Conservation (phyloP, 257 asterid species). For the Solanum chilense region DNA sequence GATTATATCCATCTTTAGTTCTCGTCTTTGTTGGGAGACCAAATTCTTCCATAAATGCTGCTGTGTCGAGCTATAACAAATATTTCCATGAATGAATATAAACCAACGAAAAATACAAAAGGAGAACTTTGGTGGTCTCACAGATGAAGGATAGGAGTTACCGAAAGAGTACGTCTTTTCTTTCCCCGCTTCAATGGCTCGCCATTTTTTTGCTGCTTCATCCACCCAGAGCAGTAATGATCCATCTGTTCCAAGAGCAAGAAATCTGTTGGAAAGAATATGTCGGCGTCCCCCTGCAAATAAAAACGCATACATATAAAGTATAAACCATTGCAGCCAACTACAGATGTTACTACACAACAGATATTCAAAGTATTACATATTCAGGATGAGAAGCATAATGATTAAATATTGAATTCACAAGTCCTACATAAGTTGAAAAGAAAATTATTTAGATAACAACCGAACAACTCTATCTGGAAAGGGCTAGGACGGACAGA, state of each 20-base stretch:
- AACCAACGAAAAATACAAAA: not conserved
- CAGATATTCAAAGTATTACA: not conserved
- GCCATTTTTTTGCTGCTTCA: slow-evolving; percentile 37
- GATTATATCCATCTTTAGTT: slow-evolving; percentile 92
- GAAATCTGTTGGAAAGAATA: slow-evolving; percentile 97
- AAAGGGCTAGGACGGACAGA: not conserved
- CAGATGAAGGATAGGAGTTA: slow-evolving; percentile 16
- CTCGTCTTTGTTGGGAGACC: slow-evolving; percentile 89
- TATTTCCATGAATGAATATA: not conserved
- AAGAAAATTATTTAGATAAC: not conserved
- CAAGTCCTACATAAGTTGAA: not conserved
- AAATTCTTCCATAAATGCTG: slow-evolving; percentile 92
- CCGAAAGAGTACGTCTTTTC: slow-evolving; percentile 80
- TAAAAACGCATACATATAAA: not conserved
- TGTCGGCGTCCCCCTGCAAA: slow-evolving; percentile 91
- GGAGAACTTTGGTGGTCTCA: not conserved
- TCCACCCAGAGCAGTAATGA: slow-evolving; percentile 82
- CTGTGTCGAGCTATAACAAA: slow-evolving; percentile 62
- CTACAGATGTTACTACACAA: not conserved
- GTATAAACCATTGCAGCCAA: not conserved
- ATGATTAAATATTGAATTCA: not conserved
- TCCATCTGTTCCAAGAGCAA: slow-evolving; percentile 79
- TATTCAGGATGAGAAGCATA: not conserved
- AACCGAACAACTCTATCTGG: not conserved
- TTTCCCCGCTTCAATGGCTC: slow-evolving; percentile 53